Evolutionary conservation across 331 rosid species (phyloP).

Genomic region (Erythrophleum ivorense): DNA sequence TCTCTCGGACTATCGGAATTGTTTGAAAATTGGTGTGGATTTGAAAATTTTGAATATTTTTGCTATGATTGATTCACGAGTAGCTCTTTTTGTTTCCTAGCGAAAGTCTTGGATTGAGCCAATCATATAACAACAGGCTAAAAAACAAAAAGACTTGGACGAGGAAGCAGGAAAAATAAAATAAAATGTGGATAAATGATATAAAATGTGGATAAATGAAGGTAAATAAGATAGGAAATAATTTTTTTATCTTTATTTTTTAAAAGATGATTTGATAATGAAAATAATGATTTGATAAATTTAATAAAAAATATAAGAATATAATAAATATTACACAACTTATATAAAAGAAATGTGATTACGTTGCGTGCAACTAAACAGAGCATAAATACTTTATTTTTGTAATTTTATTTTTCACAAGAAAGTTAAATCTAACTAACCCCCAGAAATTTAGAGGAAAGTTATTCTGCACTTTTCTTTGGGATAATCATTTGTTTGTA

Average conservation of each 20-base stretch:
- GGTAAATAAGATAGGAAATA: too few species aligned
- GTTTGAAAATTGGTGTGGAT: background rate
- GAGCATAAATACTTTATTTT: too few species aligned
- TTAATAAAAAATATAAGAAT: too few species aligned
- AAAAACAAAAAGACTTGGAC: constrained; percentile 1
- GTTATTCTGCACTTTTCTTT: background rate
- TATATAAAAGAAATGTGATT: too few species aligned
- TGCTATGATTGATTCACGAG: background rate
- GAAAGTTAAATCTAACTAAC: background rate
- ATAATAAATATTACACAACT: too few species aligned
- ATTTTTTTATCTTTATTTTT: too few species aligned
- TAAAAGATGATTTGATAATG: too few species aligned
- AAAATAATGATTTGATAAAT: too few species aligned
- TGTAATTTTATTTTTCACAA: background rate
- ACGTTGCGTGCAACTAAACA: too few species aligned
- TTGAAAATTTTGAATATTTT: background rate
- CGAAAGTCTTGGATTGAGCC: background rate
- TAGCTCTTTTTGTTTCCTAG: background rate
- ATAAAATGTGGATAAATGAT: too few species aligned
- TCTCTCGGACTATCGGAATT: background rate
- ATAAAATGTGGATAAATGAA: too few species aligned
- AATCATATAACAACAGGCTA: background rate
- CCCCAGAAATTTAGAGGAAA: background rate
- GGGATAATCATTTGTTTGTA: background rate
- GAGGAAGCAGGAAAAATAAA: too few species aligned